phyloP scores from a whole-genome alignment of 768 basidiomycete genomes.

The Suillus occidentalis region DNA sequence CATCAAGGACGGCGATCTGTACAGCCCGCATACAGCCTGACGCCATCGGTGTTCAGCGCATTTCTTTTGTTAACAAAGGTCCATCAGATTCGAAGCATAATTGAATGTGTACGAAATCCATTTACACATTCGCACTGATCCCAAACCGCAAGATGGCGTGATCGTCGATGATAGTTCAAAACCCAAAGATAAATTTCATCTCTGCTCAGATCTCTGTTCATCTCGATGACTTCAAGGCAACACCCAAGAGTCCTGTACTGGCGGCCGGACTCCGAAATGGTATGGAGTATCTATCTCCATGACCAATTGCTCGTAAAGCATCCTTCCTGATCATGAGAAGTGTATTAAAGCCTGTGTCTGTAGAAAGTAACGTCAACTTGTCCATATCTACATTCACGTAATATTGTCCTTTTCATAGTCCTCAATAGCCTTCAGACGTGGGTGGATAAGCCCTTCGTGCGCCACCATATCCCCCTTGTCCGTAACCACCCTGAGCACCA shows the following conservation, averaged over 20 bases:
- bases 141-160: not conserved
- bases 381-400: constrained; percentile 16
- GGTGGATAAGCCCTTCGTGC: constrained; percentile 45
- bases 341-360: constrained; percentile 21
- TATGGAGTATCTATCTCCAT: not conserved
- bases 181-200: not conserved
- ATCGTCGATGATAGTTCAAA: not conserved
- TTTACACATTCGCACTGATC: not conserved
- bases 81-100: not conserved
- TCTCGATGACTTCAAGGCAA: not conserved
- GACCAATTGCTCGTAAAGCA: not conserved
- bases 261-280: not conserved
- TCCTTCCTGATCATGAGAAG: constrained; percentile 17
- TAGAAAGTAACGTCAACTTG: constrained; percentile 19
- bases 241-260: not conserved
- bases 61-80: not conserved
- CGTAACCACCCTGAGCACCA: constrained; percentile 30
- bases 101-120: not conserved
- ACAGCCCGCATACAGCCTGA: not conserved
- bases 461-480: constrained; percentile 20
- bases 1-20: not conserved
- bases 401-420: not conserved
- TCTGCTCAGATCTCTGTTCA: not conserved
- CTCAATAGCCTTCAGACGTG: constrained; percentile 45
- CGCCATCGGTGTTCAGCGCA: not conserved